Percentiles rank a stretch among this genome's conserved stretches.
phyloP scores from a whole-genome alignment of 2,329 filamentous ascomycete genomes.

The Nothophaeocryptopus gaeumannii region DNA sequence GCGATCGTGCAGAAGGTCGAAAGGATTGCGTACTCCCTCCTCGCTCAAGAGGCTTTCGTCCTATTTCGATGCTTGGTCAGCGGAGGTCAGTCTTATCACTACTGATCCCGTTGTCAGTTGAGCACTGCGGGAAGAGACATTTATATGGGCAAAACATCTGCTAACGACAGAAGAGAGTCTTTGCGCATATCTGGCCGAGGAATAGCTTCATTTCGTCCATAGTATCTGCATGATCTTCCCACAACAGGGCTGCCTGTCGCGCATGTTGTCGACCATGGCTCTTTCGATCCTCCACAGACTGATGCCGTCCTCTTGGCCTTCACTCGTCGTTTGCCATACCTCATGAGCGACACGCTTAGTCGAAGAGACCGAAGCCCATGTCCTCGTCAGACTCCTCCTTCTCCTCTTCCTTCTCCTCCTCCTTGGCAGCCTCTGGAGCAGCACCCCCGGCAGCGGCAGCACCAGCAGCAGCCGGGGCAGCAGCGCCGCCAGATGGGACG shows the following conservation, averaged over 20 bases:
- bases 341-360: constrained; percentile 44
- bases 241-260: neutral
- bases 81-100: too few relatives aligned
- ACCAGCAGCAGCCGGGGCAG: constrained; percentile 65
- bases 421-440: constrained; percentile 55
- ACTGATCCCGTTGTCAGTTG: too few relatives aligned
- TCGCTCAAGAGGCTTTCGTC: too few relatives aligned
- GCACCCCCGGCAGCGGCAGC: constrained; percentile 65
- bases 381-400: constrained; percentile 69
- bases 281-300: neutral
- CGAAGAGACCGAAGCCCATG: constrained; percentile 74
- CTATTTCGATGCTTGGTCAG: too few relatives aligned
- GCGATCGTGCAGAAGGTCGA: too few relatives aligned
- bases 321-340: constrained; percentile 3
- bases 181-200: too few relatives aligned
- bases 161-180: too few relatives aligned
- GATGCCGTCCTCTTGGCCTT: neutral
- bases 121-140: too few relatives aligned
- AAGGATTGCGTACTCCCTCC: too few relatives aligned
- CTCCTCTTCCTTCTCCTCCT: constrained; percentile 61
- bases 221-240: constrained; percentile 6
- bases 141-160: too few relatives aligned
- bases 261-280: neutral
- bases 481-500: constrained; percentile 87
- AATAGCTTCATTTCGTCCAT: constrained; percentile 1